Conservation (phyloP, 2,329 filamentous ascomycete genomes). For the Aspergillus clavatus region DNA sequence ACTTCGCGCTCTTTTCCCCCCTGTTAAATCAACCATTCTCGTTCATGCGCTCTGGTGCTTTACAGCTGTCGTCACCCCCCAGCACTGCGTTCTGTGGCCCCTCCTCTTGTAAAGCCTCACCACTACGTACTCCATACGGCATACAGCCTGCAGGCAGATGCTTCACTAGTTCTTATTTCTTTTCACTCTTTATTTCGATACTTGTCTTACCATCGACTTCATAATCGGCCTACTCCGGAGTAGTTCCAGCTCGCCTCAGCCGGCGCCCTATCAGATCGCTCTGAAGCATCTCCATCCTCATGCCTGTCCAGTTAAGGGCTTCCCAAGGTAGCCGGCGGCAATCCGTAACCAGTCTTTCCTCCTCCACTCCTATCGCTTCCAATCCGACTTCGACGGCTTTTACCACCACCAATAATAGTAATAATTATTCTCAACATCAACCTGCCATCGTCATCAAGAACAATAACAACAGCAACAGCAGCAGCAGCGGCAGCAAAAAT, state of each 20-base stretch:
- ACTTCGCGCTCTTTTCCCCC: too few relatives aligned
- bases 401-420: conserved; percentile 16
- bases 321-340: conserved; percentile 14
- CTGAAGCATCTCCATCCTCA: conserved; percentile 13
- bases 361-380: conserved; percentile 4
- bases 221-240: too few relatives aligned
- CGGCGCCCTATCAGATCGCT: conserved; percentile 11
- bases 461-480: too few relatives aligned
- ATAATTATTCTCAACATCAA: conserved; percentile 18
- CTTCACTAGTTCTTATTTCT: too few relatives aligned
- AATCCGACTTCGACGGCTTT: conserved; percentile 7
- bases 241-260: conserved; percentile 1
- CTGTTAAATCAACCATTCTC: too few relatives aligned
- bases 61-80: too few relatives aligned
- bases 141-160: too few relatives aligned
- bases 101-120: too few relatives aligned
- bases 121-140: background rate
- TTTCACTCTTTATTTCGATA: background rate
- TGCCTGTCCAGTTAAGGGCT: conserved; percentile 12
- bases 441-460: conserved; percentile 17
- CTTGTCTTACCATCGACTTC: too few relatives aligned
- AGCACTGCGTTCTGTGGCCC: too few relatives aligned
- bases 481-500: too few relatives aligned
- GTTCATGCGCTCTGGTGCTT: too few relatives aligned
- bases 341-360: conserved; percentile 10